A percentile compares a stretch with the other conserved stretches of the same genome.
phyloP scores from a whole-genome alignment of 2,329 filamentous ascomycete genomes.

The Endothia cerciana region DNA sequence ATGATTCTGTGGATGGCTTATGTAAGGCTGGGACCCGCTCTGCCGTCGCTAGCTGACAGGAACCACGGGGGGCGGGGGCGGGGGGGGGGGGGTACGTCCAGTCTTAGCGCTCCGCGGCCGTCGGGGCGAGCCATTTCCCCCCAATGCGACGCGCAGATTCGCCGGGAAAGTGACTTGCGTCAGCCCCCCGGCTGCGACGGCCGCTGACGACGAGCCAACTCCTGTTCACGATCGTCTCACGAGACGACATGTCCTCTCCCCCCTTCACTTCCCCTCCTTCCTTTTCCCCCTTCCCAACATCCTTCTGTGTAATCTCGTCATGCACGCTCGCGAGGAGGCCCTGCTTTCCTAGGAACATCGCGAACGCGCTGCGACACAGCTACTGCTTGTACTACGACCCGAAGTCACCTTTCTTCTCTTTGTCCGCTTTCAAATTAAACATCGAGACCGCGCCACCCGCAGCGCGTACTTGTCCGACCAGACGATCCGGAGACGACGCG shows the following conservation, averaged over 20 bases:
- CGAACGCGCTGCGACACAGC: slow-evolving; percentile 10
- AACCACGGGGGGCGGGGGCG: background rate
- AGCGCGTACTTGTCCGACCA: background rate
- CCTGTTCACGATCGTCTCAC: background rate
- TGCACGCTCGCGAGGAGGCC: slow-evolving; percentile 11
- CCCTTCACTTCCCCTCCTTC: background rate
- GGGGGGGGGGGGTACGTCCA: background rate
- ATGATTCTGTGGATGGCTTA: slow-evolving; percentile 29
- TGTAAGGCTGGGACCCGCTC: slow-evolving; percentile 11
- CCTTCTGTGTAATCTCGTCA: slow-evolving; percentile 14
- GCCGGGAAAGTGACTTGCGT: slow-evolving; percentile 5
- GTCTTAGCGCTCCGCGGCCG: slow-evolving; percentile 8
- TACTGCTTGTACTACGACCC: background rate
- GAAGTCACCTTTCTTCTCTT: slow-evolving; percentile 7
- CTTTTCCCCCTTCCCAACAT: background rate
- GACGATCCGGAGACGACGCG: background rate
- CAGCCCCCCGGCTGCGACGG: slow-evolving; percentile 16
- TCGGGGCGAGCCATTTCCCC: background rate
- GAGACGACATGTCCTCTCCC: background rate
- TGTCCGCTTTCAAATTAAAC: slow-evolving; percentile 10
- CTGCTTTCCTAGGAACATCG: slow-evolving; percentile 20
- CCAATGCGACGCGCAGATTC: slow-evolving; percentile 21
- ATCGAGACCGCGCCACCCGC: background rate
- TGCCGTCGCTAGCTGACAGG: background rate
- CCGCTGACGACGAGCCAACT: slow-evolving; percentile 1